Base-by-base conservation (phyloP, 1,139 yeast genomes). In the Suhomyces yuchorum region DNA sequence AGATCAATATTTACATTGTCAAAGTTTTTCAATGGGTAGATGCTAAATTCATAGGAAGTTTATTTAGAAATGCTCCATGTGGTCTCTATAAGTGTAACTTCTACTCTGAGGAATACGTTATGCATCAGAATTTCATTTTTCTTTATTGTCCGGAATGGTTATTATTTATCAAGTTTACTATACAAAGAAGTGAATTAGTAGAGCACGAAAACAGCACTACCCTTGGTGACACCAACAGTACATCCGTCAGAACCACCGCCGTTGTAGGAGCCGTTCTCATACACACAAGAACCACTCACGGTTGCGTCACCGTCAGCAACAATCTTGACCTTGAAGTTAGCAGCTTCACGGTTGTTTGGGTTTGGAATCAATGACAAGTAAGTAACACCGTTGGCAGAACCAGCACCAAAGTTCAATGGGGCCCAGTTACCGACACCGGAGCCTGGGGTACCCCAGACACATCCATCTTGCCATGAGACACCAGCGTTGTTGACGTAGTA, bases 401-500 rank as follows among this genome's bases (percentile, higher is more conserved):
- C 98, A 51, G 98, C 89, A 68, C 99, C 99, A 60, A 93, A 81
- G 72, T 86, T 89, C 59, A 93, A 80, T 60, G 99, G 99, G 57
- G 99, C 96, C 96, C 97, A 93, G 87, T 93, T 93, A 74, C 98
- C 98, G 57, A 87, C 74, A 62, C 87, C 91, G 44, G 90, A 77
- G 55, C 91, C 89, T 11, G 78, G 63, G 40, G 82, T 67, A 67
- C 97, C 96, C 98, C 98, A 93, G 61, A 86, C 70, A 78, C 98
- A 93, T 59, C 97, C 98, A 54, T 89, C 91, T 67, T 84, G 84
- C 66, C 81, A 83, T 53, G 87, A 78, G 58, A 91, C 92, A 77
- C 98, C 98, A 48, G 97, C 97, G 66, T 92, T 81, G 83, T 93
- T 93, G 57, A 92, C 98, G 73, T 93, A 93, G 81, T 87, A 93